Conservation (phyloP, 83 land plant species). For the Thuja plicata region DNA sequence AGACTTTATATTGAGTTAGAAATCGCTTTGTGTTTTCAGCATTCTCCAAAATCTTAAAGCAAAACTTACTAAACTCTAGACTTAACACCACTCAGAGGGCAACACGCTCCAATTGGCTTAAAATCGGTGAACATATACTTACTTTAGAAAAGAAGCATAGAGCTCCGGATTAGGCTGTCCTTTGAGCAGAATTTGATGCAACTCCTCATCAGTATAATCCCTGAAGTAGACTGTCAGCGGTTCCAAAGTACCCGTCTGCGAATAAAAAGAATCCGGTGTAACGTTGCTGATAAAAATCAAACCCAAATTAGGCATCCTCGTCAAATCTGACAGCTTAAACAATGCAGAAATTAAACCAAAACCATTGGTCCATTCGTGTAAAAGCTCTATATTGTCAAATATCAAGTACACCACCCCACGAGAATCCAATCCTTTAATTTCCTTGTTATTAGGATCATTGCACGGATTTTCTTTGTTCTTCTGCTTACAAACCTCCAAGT, state of each 20-base stretch:
- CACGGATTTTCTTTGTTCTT: conserved; percentile 20
- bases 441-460: conserved; percentile 15
- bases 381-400: conserved; percentile 81
- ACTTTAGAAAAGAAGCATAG: conserved; percentile 86
- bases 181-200: conserved; percentile 73
- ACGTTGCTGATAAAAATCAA: conserved; percentile 77
- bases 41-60: neutral
- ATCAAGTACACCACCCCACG: conserved; percentile 67
- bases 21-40: neutral
- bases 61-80: neutral
- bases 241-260: conserved; percentile 58
- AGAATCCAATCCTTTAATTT: conserved; percentile 26
- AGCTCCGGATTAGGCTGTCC: conserved; percentile 65
- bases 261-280: conserved; percentile 66
- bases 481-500: neutral
- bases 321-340: conserved; percentile 61
- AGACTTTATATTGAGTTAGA: neutral
- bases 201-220: conserved; percentile 77
- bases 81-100: neutral
- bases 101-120: neutral
- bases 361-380: conserved; percentile 72
- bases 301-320: conserved; percentile 74
- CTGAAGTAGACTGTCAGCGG: conserved; percentile 71
- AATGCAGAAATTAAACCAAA: conserved; percentile 59
- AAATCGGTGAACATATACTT: conserved; percentile 17